A percentile compares a stretch with the other conserved stretches of the same genome.
Conservation (phyloP, 768 basidiomycete species). For the Suillus decipiens region DNA sequence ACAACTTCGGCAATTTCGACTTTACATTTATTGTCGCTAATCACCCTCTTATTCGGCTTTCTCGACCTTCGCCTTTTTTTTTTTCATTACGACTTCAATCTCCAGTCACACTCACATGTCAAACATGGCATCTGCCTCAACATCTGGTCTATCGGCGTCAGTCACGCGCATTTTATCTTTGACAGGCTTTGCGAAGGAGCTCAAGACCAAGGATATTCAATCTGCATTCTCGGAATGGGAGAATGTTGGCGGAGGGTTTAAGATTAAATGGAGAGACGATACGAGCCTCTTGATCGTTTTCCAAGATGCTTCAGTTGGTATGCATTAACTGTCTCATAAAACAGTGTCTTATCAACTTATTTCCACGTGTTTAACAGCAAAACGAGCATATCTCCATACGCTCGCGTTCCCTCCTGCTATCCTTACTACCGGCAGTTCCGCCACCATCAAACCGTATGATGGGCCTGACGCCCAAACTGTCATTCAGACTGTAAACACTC, state of each 20-base stretch:
- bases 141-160: constrained; percentile 86
- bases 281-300: constrained; percentile 95
- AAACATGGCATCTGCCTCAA: constrained; percentile 62
- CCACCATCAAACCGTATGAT: constrained; percentile 87
- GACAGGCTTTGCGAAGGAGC: constrained; percentile 90
- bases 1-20: constrained; percentile 25
- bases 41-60: constrained; percentile 20
- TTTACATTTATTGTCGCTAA: constrained; percentile 17
- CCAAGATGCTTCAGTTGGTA: constrained; percentile 85
- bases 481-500: constrained; percentile 81
- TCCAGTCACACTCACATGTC: not conserved
- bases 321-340: constrained; percentile 38
- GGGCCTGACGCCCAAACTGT: constrained; percentile 88
- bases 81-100: constrained; percentile 11
- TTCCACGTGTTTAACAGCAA: constrained; percentile 53
- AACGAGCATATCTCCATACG: constrained; percentile 91
- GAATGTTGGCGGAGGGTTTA: constrained; percentile 84
- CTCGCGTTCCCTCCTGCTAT: constrained; percentile 80
- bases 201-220: constrained; percentile 98
- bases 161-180: constrained; percentile 94
- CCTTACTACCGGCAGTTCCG: constrained; percentile 53
- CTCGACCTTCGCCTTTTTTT: constrained; percentile 12
- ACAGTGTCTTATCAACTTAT: constrained; percentile 8
- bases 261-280: constrained; percentile 99
- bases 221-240: constrained; percentile 90